Evolutionary conservation across 1,284 basidiomycete genomes (phyloP).

Genomic region (Veloboletus limbatus): DNA sequence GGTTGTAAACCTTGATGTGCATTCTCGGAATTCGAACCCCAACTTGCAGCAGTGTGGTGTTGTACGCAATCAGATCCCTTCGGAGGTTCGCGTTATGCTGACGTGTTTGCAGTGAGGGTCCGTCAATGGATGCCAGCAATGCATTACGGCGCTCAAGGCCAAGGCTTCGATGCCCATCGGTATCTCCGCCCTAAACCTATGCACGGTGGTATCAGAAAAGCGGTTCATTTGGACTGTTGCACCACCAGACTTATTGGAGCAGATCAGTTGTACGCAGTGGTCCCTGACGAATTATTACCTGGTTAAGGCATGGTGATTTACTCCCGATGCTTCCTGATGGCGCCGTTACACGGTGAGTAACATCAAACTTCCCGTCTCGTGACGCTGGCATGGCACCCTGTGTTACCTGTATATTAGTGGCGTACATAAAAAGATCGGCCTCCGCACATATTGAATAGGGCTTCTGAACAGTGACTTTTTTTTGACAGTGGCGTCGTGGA

Average conservation of each 20-base stretch:
- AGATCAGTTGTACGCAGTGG: slow-evolving; percentile 3
- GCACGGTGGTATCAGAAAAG: slow-evolving; percentile 6
- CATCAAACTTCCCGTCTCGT: slow-evolving; percentile 16
- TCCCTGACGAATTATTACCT: slow-evolving; percentile 13
- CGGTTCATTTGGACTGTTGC: not conserved
- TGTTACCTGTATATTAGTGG: slow-evolving; percentile 14
- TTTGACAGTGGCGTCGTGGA: slow-evolving; percentile 28
- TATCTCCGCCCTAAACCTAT: slow-evolving; percentile 25
- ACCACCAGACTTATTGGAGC: slow-evolving; percentile 1
- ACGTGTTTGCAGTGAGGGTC: slow-evolving; percentile 32
- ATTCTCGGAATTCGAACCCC: slow-evolving; percentile 30
- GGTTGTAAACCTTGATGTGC: slow-evolving; percentile 27
- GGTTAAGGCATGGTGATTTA: slow-evolving; percentile 21
- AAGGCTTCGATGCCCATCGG: slow-evolving; percentile 5
- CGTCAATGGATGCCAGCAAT: slow-evolving; percentile 27
- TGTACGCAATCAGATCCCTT: slow-evolving; percentile 30
- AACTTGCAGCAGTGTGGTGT: slow-evolving; percentile 12
- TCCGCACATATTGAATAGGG: slow-evolving; percentile 11
- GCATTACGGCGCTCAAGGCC: slow-evolving; percentile 27
- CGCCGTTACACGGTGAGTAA: slow-evolving; percentile 12
- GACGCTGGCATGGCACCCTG: slow-evolving; percentile 10
- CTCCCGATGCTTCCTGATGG: slow-evolving; percentile 22
- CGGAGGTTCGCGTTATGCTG: slow-evolving; percentile 26
- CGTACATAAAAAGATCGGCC: slow-evolving; percentile 23
- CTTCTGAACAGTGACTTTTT: slow-evolving; percentile 11